A percentile compares a stretch with the other conserved stretches of the same genome.
Conservation (phyloP, 352 stramenopile species). For the Phytophthora capsici region DNA sequence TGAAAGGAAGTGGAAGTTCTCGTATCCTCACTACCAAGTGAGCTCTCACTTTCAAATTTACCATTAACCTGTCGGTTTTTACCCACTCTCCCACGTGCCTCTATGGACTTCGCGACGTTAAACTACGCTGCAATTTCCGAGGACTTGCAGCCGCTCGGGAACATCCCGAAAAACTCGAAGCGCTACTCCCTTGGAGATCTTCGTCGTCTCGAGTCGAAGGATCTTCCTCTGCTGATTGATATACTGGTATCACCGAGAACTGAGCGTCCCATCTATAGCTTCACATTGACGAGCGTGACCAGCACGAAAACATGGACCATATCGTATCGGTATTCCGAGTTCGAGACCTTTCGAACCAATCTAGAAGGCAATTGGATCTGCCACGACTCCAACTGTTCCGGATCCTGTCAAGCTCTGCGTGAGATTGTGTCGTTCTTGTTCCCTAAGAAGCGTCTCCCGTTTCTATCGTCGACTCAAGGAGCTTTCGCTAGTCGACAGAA, state of each 20-base stretch:
- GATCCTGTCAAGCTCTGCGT: constrained; percentile 63
- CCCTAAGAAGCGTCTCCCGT: constrained; percentile 50
- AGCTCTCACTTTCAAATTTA: too few species aligned
- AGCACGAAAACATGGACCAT: constrained; percentile 55
- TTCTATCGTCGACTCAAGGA: constrained; percentile 37
- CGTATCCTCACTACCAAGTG: too few species aligned
- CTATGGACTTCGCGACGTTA: background rate
- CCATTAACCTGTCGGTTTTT: too few species aligned
- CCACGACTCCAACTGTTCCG: constrained; percentile 50
- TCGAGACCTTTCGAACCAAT: constrained; percentile 49
- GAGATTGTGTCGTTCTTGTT: constrained; percentile 61
- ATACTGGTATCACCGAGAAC: constrained; percentile 42
- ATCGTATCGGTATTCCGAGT: constrained; percentile 66
- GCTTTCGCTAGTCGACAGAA: constrained; percentile 43
- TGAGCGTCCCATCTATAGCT: constrained; percentile 53
- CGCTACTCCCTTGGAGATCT: constrained; percentile 40
- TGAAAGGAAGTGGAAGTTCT: too few species aligned
- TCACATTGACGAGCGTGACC: constrained; percentile 47
- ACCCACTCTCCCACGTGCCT: background rate
- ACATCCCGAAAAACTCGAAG: background rate
- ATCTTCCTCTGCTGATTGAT: constrained; percentile 52
- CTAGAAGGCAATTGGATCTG: constrained; percentile 57
- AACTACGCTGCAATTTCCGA: too few species aligned
- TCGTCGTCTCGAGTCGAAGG: constrained; percentile 27
- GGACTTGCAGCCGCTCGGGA: too few species aligned